Evolutionary conservation across 2,329 filamentous ascomycete genomes (phyloP).

Genomic region (Apiospora kogelbergensis): DNA sequence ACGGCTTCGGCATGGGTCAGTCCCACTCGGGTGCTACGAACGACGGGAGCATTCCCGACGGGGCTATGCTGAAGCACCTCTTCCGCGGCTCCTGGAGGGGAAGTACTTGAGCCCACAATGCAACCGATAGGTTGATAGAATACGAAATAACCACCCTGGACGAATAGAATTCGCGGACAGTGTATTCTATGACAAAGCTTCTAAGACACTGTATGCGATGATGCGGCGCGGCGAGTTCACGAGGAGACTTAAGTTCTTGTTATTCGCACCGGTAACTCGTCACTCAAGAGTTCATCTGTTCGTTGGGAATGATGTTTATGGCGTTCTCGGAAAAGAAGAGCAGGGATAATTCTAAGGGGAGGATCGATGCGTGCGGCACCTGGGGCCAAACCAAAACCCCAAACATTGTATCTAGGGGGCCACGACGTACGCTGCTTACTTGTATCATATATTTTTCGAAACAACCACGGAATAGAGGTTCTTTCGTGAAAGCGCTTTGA

Average conservation of each 20-base stretch:
- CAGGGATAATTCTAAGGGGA: not conserved
- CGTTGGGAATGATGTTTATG: not conserved
- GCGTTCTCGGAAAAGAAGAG: not conserved
- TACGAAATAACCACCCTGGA: not conserved
- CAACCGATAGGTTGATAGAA: not conserved
- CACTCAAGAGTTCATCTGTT: too few species aligned
- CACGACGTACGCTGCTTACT: not conserved
- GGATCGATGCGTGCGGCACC: not conserved
- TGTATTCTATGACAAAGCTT: not conserved
- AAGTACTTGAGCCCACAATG: not conserved
- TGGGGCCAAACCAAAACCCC: not conserved
- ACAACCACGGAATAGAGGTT: too few species aligned
- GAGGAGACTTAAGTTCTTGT: too few species aligned
- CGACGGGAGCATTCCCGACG: conserved; percentile 25
- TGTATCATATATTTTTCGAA: not conserved
- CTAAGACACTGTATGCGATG: not conserved
- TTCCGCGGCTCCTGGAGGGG: conserved; percentile 24
- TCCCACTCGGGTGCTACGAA: conserved; percentile 27
- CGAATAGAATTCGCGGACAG: not conserved
- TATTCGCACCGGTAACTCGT: too few species aligned
- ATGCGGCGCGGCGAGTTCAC: not conserved
- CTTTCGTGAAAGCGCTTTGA: not conserved
- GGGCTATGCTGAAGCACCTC: conserved; percentile 27
- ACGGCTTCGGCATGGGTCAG: conserved; percentile 30
- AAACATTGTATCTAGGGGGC: not conserved